Evolutionary conservation across 176 grass and related monocot species (phyloP).

Genomic region (Typha latifolia): DNA sequence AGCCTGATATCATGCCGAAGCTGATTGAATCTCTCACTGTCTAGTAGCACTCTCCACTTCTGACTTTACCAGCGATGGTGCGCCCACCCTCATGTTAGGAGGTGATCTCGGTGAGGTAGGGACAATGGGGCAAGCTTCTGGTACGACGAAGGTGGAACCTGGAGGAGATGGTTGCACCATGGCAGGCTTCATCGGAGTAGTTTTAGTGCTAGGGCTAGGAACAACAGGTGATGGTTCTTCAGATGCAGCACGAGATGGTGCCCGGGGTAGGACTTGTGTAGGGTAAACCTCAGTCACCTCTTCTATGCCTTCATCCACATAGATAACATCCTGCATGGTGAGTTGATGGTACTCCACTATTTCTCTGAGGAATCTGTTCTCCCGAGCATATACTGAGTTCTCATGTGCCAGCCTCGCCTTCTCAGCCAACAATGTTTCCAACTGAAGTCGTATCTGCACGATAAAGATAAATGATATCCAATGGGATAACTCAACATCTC

Average conservation of each 20-base stretch:
- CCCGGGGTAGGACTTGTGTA: slow-evolving; percentile 43
- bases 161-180: slow-evolving; percentile 7
- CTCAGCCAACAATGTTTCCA: slow-evolving; percentile 81
- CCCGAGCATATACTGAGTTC: slow-evolving; percentile 82
- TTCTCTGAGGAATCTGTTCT: slow-evolving; percentile 93
- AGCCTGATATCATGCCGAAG: slow-evolving; percentile 17
- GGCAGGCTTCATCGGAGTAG: slow-evolving; percentile 27
- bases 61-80: not conserved
- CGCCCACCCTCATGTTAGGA: slow-evolving; percentile 15
- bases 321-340: slow-evolving; percentile 96
- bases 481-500: not conserved
- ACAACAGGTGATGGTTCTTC: not conserved
- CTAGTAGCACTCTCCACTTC: slow-evolving; percentile 11
- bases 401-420: slow-evolving; percentile 87
- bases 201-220: not conserved
- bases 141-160: slow-evolving; percentile 21
- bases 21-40: slow-evolving; percentile 13
- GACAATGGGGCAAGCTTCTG: slow-evolving; percentile 38
- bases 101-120: slow-evolving; percentile 32
- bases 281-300: slow-evolving; percentile 85
- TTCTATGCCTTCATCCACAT: slow-evolving; percentile 93
- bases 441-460: slow-evolving; percentile 78
- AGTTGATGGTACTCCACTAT: slow-evolving; percentile 98
- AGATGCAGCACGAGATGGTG: slow-evolving; percentile 9
- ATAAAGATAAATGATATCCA: not conserved